These are phyloP conservation scores for Lanmaoa pseudosensibilis DNA, from an alignment of 768 basidiomycete genomes.

Conservation along the genomic window DNA sequence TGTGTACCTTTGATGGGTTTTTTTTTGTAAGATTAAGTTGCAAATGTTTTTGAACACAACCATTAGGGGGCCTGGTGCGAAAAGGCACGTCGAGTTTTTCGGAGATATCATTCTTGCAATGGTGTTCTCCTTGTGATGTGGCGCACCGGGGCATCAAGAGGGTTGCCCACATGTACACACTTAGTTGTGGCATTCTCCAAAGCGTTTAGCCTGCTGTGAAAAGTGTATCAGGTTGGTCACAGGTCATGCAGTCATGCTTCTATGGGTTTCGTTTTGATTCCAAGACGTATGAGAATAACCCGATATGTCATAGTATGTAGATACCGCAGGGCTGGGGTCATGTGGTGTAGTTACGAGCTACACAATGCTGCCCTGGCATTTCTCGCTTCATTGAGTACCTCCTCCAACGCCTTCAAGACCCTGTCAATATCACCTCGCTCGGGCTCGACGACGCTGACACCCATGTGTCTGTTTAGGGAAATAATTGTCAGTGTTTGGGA, in stretches of 20 bases:
- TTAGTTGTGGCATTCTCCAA: not conserved
- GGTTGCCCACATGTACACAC: not conserved
- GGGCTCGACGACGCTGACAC: conserved; percentile 71
- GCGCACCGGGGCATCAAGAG: not conserved
- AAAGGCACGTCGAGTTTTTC: not conserved
- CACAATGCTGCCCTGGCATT: conserved; percentile 13
- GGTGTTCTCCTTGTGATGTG: not conserved
- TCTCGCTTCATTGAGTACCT: conserved; percentile 45
- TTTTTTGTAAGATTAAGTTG: not conserved
- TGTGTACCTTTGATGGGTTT: not conserved
- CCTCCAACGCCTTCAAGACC: conserved; percentile 64
- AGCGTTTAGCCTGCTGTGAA: not conserved
- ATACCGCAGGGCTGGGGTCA: too few species aligned
- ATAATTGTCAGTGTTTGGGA: not conserved
- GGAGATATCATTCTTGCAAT: not conserved
- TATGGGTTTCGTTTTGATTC: not conserved
- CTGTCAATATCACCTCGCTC: conserved; percentile 74
- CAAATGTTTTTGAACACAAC: not conserved
- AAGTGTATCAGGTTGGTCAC: not conserved
- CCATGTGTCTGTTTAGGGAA: conserved; percentile 71
- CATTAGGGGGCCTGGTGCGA: not conserved
- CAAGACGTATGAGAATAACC: not conserved
- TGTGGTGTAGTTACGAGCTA: not conserved
- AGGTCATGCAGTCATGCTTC: too few species aligned
- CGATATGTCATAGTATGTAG: not conserved